These are phyloP conservation scores for Cytospora paraplurivora DNA, from an alignment of 2,329 filamentous ascomycete species.

Conservation along the genomic window DNA sequence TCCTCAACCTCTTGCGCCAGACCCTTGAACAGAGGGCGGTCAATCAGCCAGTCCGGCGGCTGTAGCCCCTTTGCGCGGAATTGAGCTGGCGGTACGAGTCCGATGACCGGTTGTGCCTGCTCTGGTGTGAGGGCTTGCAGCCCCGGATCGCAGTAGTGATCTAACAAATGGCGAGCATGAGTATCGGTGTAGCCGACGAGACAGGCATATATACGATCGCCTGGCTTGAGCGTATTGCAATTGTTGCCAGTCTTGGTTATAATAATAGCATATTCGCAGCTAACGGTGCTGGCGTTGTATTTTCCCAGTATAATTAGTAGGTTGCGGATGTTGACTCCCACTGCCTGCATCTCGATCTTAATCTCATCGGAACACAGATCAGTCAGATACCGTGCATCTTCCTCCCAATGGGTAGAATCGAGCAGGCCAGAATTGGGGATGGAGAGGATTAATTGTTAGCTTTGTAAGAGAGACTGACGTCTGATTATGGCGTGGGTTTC, in stretches of 20 bases:
- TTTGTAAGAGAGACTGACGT: too few species aligned
- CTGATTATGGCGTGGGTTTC: too few species aligned
- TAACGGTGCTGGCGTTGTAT: slow-evolving; percentile 36
- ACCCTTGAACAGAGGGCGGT: neutral
- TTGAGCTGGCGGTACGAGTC: too few species aligned
- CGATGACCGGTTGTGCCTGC: too few species aligned
- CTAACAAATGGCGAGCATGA: slow-evolving; percentile 34
- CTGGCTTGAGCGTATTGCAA: slow-evolving; percentile 31
- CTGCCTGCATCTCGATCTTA: slow-evolving; percentile 40
- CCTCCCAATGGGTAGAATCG: neutral
- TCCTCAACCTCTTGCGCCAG: neutral
- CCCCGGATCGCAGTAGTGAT: too few species aligned
- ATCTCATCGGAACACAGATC: neutral
- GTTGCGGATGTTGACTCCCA: slow-evolving; percentile 44
- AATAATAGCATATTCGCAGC: slow-evolving; percentile 37
- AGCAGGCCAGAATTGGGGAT: neutral
- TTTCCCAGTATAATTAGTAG: slow-evolving; percentile 41
- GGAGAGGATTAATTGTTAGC: neutral
- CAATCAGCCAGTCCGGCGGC: neutral
- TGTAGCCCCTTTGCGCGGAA: too few species aligned
- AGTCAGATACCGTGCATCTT: neutral
- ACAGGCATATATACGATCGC: slow-evolving; percentile 42
- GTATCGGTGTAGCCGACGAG: slow-evolving; percentile 40
- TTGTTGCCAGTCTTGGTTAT: slow-evolving; percentile 37
- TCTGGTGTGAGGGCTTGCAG: too few species aligned